phyloP scores from a whole-genome alignment of 768 basidiomycete genomes.

The Mrakia gelida region DNA sequence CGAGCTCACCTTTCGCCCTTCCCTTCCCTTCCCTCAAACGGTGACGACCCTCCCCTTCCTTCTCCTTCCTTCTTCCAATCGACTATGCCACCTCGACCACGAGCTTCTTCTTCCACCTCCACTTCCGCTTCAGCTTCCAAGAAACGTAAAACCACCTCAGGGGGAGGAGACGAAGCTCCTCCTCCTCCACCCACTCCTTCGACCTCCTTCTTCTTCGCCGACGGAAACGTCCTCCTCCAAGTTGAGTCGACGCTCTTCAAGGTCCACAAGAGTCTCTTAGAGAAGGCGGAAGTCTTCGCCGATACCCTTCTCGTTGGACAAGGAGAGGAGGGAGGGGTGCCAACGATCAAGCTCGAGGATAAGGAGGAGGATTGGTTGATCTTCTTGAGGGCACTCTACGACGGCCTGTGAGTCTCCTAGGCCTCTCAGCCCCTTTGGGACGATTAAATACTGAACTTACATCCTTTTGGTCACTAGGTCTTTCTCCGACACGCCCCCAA shows the following conservation, averaged over 20 bases:
- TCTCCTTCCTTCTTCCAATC: too few species aligned
- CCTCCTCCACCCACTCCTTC: not conserved
- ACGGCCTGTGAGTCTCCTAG: not conserved
- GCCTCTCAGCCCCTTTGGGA: too few species aligned
- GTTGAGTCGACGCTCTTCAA: not conserved
- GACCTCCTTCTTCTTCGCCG: not conserved
- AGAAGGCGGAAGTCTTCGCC: not conserved
- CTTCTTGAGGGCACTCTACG: not conserved
- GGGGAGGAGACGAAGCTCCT: too few species aligned
- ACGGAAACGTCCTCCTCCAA: not conserved
- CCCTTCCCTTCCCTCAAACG: too few species aligned
- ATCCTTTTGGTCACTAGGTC: too few species aligned
- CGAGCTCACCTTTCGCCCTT: too few species aligned
- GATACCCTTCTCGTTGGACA: not conserved
- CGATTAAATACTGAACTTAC: too few species aligned
- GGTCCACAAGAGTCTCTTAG: not conserved
- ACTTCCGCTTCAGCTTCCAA: not conserved
- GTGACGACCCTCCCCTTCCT: too few species aligned
- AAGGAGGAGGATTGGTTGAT: not conserved
- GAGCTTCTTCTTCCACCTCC: too few species aligned
- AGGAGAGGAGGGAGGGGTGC: not conserved
- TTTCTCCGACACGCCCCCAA: too few species aligned
- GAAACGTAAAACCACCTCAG: not conserved
- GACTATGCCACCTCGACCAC: too few species aligned
- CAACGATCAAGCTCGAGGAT: not conserved